Percentiles rank a stretch among this genome's conserved stretches.
phyloP scores from a whole-genome alignment of 1,284 basidiomycete species.

The Puccinia novopanici region DNA sequence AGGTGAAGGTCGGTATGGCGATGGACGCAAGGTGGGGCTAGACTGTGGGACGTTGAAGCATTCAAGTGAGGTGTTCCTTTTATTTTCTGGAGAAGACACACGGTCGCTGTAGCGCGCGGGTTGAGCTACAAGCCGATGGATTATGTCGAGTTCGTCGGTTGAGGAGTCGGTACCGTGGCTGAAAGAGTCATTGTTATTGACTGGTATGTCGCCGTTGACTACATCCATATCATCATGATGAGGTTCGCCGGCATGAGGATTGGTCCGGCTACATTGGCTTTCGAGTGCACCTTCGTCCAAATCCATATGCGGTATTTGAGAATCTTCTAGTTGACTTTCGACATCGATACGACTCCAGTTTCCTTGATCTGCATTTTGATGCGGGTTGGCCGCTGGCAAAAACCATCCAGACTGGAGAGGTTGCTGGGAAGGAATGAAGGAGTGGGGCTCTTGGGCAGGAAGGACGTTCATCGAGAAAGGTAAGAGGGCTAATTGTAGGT shows the following conservation, averaged over 20 bases:
- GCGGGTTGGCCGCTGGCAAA: too few relatives aligned
- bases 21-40: background rate
- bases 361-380: too few relatives aligned
- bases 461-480: too few relatives aligned
- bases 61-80: background rate
- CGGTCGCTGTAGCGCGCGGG: background rate
- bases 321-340: background rate
- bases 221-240: too few relatives aligned
- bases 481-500: background rate
- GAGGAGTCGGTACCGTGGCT: background rate
- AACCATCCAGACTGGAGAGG: too few relatives aligned
- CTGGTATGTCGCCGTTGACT: background rate
- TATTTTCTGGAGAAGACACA: background rate
- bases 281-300: background rate
- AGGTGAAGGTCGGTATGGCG: background rate
- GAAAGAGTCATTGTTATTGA: background rate
- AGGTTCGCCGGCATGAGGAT: background rate
- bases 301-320: background rate
- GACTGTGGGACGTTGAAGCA: background rate
- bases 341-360: too few relatives aligned
- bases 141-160: background rate
- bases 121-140: background rate
- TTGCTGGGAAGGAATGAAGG: too few relatives aligned
- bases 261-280: background rate
- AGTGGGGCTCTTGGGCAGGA: too few relatives aligned